A percentile compares a stretch with the other conserved stretches of the same genome.
phyloP scores from a whole-genome alignment of 2,329 filamentous ascomycete species.

The Coleophoma cylindrospora region DNA sequence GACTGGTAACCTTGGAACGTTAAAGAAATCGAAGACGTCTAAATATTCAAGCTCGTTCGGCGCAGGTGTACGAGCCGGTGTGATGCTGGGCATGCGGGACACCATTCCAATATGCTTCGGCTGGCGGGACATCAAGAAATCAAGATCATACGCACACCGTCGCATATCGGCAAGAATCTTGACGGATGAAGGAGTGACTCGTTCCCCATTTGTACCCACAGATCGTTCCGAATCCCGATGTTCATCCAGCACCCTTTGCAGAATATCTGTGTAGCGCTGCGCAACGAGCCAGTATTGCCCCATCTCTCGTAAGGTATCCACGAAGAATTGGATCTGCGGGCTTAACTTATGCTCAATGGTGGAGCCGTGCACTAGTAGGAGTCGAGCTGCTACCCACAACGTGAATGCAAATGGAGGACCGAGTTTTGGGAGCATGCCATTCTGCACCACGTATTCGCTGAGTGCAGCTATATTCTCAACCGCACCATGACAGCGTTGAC shows the following conservation, averaged over 20 bases:
- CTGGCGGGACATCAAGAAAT: constrained; percentile 83
- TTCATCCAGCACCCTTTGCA: constrained; percentile 81
- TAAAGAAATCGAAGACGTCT: constrained; percentile 94
- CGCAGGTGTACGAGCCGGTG: constrained; percentile 63
- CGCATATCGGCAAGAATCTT: constrained; percentile 90
- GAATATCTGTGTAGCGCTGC: constrained; percentile 71
- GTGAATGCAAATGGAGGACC: constrained; percentile 91
- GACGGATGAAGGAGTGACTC: constrained; percentile 75
- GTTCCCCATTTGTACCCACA: constrained; percentile 55
- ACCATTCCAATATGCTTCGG: constrained; percentile 21
- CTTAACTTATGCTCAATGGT: constrained; percentile 82
- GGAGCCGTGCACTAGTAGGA: constrained; percentile 84
- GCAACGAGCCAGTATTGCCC: constrained; percentile 83
- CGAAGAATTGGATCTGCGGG: constrained; percentile 74
- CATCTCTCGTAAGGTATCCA: constrained; percentile 76
- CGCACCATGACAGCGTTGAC: constrained; percentile 75
- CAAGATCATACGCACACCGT: constrained; percentile 82
- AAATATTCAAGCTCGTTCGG: constrained; percentile 85
- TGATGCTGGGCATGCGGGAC: constrained; percentile 46
- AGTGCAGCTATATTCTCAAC: constrained; percentile 79
- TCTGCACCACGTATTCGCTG: constrained; percentile 71
- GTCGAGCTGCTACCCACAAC: constrained; percentile 83
- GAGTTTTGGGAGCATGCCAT: constrained; percentile 71
- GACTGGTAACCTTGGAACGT: constrained; percentile 69
- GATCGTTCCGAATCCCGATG: constrained; percentile 71